Percentiles rank a stretch among this genome's conserved stretches.
These are phyloP conservation scores for Phaeosphaeria sp. DNA, from an alignment of 2,329 filamentous ascomycete genomes.

Conservation along the genomic window DNA sequence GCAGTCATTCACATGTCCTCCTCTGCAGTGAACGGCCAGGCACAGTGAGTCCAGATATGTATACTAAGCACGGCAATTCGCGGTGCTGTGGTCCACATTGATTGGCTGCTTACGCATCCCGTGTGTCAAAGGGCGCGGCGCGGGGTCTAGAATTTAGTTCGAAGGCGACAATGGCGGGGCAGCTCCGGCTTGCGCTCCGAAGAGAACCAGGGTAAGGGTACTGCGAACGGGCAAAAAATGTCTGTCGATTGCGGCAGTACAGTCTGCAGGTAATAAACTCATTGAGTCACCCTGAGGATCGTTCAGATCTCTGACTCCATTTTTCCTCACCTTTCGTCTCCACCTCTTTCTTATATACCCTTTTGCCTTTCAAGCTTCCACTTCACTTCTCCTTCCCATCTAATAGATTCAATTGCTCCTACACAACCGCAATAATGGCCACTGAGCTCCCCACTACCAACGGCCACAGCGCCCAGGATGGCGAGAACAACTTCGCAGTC, in stretches of 20 bases:
- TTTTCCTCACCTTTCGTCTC: slow-evolving; percentile 1
- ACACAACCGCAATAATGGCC: slow-evolving; percentile 45
- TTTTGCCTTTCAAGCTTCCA: neutral
- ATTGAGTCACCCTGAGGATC: slow-evolving; percentile 27
- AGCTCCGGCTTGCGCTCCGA: slow-evolving; percentile 17
- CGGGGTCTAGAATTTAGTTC: slow-evolving; percentile 22
- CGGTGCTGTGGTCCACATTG: slow-evolving; percentile 17
- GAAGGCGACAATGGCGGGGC: slow-evolving; percentile 17
- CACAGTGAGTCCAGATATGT: neutral
- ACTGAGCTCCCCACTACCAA: slow-evolving; percentile 58
- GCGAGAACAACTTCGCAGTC: slow-evolving; percentile 74
- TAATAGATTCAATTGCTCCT: neutral
- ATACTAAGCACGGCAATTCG: slow-evolving; percentile 34
- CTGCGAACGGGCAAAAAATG: slow-evolving; percentile 31
- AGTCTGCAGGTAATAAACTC: slow-evolving; percentile 33
- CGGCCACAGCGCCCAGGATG: slow-evolving; percentile 52
- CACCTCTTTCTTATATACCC: slow-evolving; percentile 2
- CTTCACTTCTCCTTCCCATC: neutral
- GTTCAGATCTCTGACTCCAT: slow-evolving; percentile 8
- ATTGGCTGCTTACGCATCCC: slow-evolving; percentile 21
- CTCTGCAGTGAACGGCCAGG: slow-evolving; percentile 6
- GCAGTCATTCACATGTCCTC: slow-evolving; percentile 17
- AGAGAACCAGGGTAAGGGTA: slow-evolving; percentile 22
- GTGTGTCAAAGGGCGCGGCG: slow-evolving; percentile 30
- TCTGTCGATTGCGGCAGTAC: slow-evolving; percentile 26